Conservation (phyloP, 306 rosid species). For the Sicyos edulis region DNA sequence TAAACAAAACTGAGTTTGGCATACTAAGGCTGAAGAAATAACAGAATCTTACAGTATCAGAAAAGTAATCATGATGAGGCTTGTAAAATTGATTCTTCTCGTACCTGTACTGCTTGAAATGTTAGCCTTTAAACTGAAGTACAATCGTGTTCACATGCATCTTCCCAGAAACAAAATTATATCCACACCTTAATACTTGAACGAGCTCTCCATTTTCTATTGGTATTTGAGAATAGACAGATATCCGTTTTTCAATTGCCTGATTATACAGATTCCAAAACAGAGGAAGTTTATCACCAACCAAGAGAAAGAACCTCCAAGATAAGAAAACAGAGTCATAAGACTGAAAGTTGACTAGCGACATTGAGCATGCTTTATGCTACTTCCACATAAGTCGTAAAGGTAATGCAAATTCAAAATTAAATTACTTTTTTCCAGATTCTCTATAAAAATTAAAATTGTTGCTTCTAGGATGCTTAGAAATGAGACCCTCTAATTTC, state of each 20-base stretch:
- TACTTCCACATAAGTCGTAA: not conserved
- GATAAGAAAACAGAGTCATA: not conserved
- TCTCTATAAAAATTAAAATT: not conserved
- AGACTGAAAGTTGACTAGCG: not conserved
- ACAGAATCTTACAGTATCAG: slow-evolving; percentile 69
- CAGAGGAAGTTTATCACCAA: slow-evolving; percentile 17
- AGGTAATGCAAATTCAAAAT: not conserved
- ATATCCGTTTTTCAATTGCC: slow-evolving; percentile 96
- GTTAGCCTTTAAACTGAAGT: slow-evolving; percentile 50
- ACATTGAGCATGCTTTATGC: not conserved
- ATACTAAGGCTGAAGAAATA: slow-evolving; percentile 13
- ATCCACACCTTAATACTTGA: slow-evolving; percentile 81
- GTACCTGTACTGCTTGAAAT: slow-evolving; percentile 91
- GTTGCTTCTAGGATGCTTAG: not conserved
- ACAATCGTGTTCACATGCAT: slow-evolving; percentile 23
- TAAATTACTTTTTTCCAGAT: not conserved
- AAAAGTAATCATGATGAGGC: slow-evolving; percentile 94
- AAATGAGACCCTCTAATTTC: not conserved
- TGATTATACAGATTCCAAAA: slow-evolving; percentile 31
- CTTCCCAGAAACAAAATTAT: slow-evolving; percentile 25
- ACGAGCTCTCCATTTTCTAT: slow-evolving; percentile 87
- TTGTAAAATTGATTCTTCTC: slow-evolving; percentile 80
- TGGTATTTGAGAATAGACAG: slow-evolving; percentile 88
- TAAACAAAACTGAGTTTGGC: not conserved
- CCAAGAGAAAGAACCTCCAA: slow-evolving; percentile 6